phyloP scores from a whole-genome alignment of 768 basidiomycete species.

The Auricularia cornea region DNA sequence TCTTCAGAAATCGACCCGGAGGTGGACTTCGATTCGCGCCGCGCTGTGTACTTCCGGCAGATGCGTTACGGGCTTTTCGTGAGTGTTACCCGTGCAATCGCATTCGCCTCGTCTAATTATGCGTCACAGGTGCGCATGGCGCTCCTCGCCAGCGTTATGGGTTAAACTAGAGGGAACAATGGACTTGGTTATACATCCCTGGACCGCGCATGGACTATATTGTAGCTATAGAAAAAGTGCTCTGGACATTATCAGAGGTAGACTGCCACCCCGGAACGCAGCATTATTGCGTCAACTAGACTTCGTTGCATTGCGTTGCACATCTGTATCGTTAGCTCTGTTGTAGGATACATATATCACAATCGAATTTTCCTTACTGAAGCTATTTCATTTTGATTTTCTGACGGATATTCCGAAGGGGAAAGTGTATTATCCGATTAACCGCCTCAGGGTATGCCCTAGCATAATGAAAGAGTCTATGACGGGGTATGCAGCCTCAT shows the following conservation, averaged over 20 bases:
- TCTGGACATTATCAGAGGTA: neutral
- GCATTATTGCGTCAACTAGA: neutral
- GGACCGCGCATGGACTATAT: neutral
- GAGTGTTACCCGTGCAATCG: slow-evolving; percentile 28
- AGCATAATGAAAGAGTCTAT: neutral
- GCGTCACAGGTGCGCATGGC: slow-evolving; percentile 66
- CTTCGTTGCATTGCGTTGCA: neutral
- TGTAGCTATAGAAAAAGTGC: neutral
- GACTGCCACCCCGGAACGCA: neutral
- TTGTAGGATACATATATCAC: neutral
- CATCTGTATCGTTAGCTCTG: neutral
- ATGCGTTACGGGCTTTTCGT: slow-evolving; percentile 98
- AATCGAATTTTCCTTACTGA: neutral
- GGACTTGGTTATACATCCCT: neutral
- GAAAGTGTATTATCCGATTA: neutral
- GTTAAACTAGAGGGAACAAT: neutral
- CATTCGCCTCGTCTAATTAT: neutral
- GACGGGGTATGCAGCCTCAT: slow-evolving; percentile 9
- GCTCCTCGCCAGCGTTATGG: slow-evolving; percentile 61
- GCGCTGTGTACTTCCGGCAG: slow-evolving; percentile 96
- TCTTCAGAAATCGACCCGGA: slow-evolving; percentile 93
- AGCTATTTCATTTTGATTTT: neutral
- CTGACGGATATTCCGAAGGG: neutral
- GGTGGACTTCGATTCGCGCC: slow-evolving; percentile 90
- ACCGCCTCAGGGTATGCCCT: neutral